Conservation (phyloP, 2,329 filamentous ascomycete genomes). For the Intubia oerlemansii region DNA sequence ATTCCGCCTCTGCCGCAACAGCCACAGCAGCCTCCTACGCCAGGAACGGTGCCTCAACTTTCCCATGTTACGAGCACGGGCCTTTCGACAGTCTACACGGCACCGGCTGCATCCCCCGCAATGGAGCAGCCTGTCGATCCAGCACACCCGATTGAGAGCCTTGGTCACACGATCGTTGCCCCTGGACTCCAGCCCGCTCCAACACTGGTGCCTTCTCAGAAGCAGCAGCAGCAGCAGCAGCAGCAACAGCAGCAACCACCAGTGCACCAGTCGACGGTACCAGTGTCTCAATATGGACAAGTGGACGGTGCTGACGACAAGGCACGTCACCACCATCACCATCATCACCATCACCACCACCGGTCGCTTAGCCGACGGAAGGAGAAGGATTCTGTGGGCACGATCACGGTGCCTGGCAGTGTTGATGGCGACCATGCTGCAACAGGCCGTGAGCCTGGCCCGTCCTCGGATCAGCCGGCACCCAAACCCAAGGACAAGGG, state of each 20-base stretch:
- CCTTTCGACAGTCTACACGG: background rate
- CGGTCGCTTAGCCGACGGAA: constrained; percentile 5
- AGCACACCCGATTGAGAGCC: too few relatives aligned
- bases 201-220: too few relatives aligned
- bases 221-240: too few relatives aligned
- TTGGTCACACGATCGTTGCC: too few relatives aligned
- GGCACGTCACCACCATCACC: constrained; percentile 5
- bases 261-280: too few relatives aligned
- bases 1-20: background rate
- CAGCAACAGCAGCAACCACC: too few relatives aligned
- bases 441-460: background rate
- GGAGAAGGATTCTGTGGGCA: constrained; percentile 3
- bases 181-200: too few relatives aligned
- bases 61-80: background rate
- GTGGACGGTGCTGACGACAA: constrained; percentile 2
- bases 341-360: constrained; percentile 7
- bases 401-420: too few relatives aligned
- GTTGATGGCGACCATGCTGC: background rate
- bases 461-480: background rate
- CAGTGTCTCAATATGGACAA: too few relatives aligned
- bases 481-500: background rate
- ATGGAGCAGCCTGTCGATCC: too few relatives aligned
- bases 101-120: background rate
- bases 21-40: background rate
- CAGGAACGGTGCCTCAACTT: background rate